Evolutionary conservation across 768 basidiomycete species (phyloP).

Genomic region (Tremella yokohamensis): DNA sequence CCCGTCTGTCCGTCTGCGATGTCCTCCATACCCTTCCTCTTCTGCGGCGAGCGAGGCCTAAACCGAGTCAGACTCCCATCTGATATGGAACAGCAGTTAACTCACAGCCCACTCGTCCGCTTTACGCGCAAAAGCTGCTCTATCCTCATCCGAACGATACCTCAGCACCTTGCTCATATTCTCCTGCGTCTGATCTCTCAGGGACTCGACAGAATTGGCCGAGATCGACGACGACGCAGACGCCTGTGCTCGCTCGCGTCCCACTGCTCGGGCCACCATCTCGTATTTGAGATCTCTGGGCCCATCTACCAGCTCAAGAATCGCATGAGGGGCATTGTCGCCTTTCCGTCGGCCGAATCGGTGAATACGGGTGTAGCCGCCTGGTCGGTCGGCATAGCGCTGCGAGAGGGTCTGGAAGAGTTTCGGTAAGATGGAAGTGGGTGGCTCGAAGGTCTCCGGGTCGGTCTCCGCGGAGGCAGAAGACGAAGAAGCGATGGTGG

Average conservation of each 20-base stretch:
- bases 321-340: slow-evolving; percentile 88
- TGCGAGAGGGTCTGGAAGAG: slow-evolving; percentile 73
- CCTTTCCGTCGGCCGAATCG: slow-evolving; percentile 84
- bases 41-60: not conserved
- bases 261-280: slow-evolving; percentile 80
- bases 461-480: slow-evolving; percentile 24
- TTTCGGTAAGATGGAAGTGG: slow-evolving; percentile 60
- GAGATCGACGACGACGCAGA: slow-evolving; percentile 45
- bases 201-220: slow-evolving; percentile 8
- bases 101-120: slow-evolving; percentile 45
- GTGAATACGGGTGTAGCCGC: slow-evolving; percentile 93
- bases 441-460: slow-evolving; percentile 57
- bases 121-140: slow-evolving; percentile 31
- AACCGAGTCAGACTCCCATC: slow-evolving; percentile 4
- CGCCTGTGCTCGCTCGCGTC: slow-evolving; percentile 60
- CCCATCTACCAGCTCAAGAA: slow-evolving; percentile 92
- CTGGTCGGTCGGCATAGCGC: slow-evolving; percentile 76
- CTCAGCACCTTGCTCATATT: slow-evolving; percentile 37
- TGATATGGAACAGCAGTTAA: slow-evolving; percentile 7
- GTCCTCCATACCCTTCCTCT: not conserved
- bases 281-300: slow-evolving; percentile 83
- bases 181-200: slow-evolving; percentile 34
- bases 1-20: not conserved
- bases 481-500: slow-evolving; percentile 8
- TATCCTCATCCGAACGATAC: slow-evolving; percentile 34